These are phyloP conservation scores for Penicillium sp. DNA, from an alignment of 2,329 filamentous ascomycete species.

Conservation along the genomic window DNA sequence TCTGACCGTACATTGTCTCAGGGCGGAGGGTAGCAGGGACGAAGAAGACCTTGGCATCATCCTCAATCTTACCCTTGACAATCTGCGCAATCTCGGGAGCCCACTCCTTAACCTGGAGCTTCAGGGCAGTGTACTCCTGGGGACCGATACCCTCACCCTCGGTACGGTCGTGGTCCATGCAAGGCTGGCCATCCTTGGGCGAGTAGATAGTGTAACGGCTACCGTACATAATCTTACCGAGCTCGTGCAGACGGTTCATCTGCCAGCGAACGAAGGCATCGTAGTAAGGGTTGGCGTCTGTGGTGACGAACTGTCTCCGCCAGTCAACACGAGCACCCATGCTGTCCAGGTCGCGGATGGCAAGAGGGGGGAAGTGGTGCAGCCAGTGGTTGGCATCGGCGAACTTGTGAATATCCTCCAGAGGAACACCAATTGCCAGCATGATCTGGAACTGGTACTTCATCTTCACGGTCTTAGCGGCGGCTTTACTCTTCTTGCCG, in stretches of 20 bases:
- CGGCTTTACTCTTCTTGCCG: constrained; percentile 89
- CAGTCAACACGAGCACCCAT: constrained; percentile 90
- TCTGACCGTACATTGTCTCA: constrained; percentile 99
- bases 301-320: constrained; percentile 90
- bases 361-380: constrained; percentile 83
- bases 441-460: constrained; percentile 98
- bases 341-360: constrained; percentile 74
- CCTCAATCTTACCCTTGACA: constrained; percentile 76
- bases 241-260: constrained; percentile 86
- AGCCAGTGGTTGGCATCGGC: constrained; percentile 92
- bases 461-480: constrained; percentile 84
- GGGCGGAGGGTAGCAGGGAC: constrained; percentile 89
- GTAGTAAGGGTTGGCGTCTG: constrained; percentile 95
- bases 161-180: constrained; percentile 83
- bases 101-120: constrained; percentile 91
- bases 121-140: constrained; percentile 91
- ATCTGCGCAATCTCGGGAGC: constrained; percentile 71
- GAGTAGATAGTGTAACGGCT: constrained; percentile 93
- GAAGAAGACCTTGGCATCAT: constrained; percentile 80
- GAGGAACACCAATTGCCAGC: constrained; percentile 83
- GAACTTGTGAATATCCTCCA: constrained; percentile 89
- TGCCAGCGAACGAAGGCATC: constrained; percentile 96
- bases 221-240: constrained; percentile 91
- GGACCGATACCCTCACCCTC: constrained; percentile 80
- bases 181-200: constrained; percentile 84